These are phyloP conservation scores for Brasenia schreberi DNA, from an alignment of 164 flowering plant species.

Conservation along the genomic window DNA sequence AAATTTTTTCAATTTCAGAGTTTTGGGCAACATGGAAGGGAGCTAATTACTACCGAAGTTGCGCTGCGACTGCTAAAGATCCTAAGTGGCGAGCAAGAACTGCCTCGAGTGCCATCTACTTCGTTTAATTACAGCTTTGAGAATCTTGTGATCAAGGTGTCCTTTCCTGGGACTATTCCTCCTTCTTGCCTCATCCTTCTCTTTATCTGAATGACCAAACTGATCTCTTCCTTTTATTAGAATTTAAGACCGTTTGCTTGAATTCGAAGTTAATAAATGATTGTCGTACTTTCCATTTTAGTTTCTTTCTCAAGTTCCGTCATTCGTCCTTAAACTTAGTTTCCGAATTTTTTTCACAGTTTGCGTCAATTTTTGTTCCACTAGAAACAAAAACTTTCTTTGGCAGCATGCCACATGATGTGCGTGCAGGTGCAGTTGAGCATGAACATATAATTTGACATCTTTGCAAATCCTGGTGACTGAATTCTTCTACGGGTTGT, in stretches of 20 bases:
- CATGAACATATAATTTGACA: too few species aligned
- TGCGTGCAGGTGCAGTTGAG: too few species aligned
- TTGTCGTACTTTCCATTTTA: too few species aligned
- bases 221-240: background rate
- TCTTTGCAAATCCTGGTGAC: too few species aligned
- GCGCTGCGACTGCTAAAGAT: slow-evolving; percentile 70
- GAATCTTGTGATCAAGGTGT: slow-evolving; percentile 74
- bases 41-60: slow-evolving; percentile 91
- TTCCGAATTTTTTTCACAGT: too few species aligned
- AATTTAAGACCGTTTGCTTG: background rate
- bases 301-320: too few species aligned
- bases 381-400: too few species aligned
- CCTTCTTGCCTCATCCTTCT: background rate
- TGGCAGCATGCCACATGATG: too few species aligned
- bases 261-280: background rate
- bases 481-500: too few species aligned
- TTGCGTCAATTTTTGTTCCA: too few species aligned
- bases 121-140: slow-evolving; percentile 44
- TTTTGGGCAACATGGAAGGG: slow-evolving; percentile 99
- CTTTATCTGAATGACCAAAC: background rate
- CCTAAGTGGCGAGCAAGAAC: slow-evolving; percentile 55
- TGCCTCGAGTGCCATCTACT: slow-evolving; percentile 31
- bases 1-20: slow-evolving; percentile 52
- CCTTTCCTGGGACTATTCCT: background rate
- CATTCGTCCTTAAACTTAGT: too few species aligned